phyloP scores from a whole-genome alignment of 257 asterid species.

The Cinchona pubescens region DNA sequence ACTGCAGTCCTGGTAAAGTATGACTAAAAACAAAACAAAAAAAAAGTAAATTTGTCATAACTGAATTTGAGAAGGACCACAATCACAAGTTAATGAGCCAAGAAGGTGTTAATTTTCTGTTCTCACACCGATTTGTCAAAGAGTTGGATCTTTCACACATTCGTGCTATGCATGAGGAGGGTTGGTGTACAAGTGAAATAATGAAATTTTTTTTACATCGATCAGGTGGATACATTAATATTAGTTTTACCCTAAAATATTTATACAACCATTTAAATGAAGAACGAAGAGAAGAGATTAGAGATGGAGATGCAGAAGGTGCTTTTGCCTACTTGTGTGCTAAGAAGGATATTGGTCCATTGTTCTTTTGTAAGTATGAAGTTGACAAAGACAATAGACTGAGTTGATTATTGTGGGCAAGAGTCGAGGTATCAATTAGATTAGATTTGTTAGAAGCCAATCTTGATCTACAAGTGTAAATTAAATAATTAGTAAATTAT shows the following conservation, averaged over 20 bases:
- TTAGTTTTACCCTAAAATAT: neutral
- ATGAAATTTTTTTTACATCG: neutral
- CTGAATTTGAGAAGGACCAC: neutral
- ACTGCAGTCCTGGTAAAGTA: neutral
- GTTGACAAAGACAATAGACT: neutral
- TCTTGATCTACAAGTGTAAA: too few relatives aligned
- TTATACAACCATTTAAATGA: neutral
- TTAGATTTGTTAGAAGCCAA: too few relatives aligned
- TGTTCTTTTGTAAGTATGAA: neutral
- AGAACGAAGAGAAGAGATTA: neutral
- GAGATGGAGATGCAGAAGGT: neutral
- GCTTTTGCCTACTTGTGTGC: slow-evolving; percentile 2
- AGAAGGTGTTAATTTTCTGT: neutral
- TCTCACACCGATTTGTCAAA: neutral
- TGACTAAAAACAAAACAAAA: neutral
- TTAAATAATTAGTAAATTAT: too few relatives aligned
- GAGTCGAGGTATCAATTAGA: neutral
- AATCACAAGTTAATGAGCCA: neutral
- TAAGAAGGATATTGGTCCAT: neutral
- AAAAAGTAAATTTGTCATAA: neutral
- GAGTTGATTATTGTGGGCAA: neutral
- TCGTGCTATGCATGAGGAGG: neutral
- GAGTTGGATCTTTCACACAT: neutral
- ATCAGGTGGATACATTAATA: neutral
- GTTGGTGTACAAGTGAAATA: neutral